Percentiles rank a stretch among this genome's conserved stretches.
phyloP scores from a whole-genome alignment of 1,284 basidiomycete genomes.

The Melampsora americana region DNA sequence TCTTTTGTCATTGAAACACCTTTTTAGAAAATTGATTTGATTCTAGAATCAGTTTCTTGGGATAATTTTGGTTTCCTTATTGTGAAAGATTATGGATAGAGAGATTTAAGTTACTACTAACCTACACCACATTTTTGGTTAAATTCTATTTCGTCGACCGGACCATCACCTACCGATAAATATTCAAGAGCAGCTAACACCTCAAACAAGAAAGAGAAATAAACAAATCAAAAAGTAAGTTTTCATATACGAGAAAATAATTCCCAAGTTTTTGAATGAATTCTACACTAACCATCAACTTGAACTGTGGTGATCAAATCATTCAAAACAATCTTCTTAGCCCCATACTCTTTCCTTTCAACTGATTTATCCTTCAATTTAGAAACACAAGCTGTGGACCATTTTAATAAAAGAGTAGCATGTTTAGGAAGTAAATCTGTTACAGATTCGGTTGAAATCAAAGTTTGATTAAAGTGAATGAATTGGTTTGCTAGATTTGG shows the following conservation, averaged over 20 bases:
- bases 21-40: neutral
- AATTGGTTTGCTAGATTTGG: slow-evolving; percentile 19
- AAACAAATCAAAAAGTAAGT: neutral
- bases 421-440: neutral
- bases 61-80: neutral
- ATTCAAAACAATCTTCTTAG: slow-evolving; percentile 15
- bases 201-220: neutral
- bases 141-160: slow-evolving; percentile 11
- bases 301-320: slow-evolving; percentile 22
- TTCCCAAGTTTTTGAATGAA: neutral
- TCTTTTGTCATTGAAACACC: slow-evolving; percentile 32
- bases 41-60: neutral
- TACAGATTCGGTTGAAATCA: neutral
- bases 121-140: slow-evolving; percentile 37
- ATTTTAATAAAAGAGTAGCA: slow-evolving; percentile 22
- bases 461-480: slow-evolving; percentile 15
- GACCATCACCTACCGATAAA: slow-evolving; percentile 20
- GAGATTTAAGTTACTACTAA: neutral
- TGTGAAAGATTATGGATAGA: neutral
- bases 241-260: neutral
- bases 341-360: slow-evolving; percentile 20
- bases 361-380: slow-evolving; percentile 20
- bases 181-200: slow-evolving; percentile 31
- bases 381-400: slow-evolving; percentile 16
- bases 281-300: slow-evolving; percentile 23